Conservation (phyloP, 148 eudicot genomes). For the Silene uniflora region DNA sequence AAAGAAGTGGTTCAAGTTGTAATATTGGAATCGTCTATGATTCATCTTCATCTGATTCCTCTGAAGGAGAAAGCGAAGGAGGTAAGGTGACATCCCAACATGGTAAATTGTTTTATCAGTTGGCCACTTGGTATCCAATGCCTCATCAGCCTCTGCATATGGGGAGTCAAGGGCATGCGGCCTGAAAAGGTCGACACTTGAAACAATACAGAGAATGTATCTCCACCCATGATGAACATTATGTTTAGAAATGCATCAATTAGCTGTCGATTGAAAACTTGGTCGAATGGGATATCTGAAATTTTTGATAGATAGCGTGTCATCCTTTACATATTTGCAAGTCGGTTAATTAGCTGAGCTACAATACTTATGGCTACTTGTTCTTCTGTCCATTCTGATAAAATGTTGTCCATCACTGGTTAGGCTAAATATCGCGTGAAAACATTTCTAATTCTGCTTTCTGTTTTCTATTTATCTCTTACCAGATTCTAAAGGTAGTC, state of each 20-base stretch:
- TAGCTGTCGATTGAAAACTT: too few relatives aligned
- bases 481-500: conserved; percentile 33
- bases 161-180: too few relatives aligned
- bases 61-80: conserved; percentile 42
- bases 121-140: neutral
- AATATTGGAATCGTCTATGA: conserved; percentile 42
- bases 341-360: too few relatives aligned
- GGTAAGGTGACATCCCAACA: conserved; percentile 29
- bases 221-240: too few relatives aligned
- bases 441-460: neutral
- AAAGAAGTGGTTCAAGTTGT: conserved; percentile 32
- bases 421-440: neutral
- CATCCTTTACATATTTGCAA: too few relatives aligned
- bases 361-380: too few relatives aligned
- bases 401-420: neutral
- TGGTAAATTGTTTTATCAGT: conserved; percentile 28
- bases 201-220: too few relatives aligned
- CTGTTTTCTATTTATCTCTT: conserved; percentile 12
- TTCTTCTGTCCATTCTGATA: neutral
- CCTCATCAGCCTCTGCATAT: too few relatives aligned
- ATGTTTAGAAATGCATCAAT: too few relatives aligned
- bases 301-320: too few relatives aligned
- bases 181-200: too few relatives aligned
- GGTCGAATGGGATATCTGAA: too few relatives aligned
- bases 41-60: conserved; percentile 46